Conservation (phyloP, 148 eudicot genomes). For the Simmondsia chinensis region DNA sequence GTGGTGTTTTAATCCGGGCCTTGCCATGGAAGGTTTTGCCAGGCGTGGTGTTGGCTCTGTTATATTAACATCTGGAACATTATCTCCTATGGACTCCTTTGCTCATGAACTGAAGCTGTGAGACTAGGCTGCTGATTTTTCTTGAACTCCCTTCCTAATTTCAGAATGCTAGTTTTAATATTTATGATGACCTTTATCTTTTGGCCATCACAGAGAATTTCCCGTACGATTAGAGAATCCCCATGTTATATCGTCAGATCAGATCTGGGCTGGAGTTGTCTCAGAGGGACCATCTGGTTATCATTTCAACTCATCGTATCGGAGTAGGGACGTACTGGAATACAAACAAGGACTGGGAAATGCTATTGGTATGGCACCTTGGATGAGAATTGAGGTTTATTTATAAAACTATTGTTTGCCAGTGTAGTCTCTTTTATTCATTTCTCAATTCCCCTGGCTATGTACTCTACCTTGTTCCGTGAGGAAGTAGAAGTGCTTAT, state of each 20-base stretch:
- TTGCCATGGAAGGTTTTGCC: conserved; percentile 87
- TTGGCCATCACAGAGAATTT: conserved; percentile 47
- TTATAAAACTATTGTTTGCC: no score
- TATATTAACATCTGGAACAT: conserved; percentile 95
- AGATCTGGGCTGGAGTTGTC: conserved; percentile 91
- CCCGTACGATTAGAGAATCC: conserved; percentile 94
- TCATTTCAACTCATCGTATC: conserved; percentile 80
- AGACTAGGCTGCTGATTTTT: conserved; percentile 20
- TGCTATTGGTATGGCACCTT: conserved; percentile 70
- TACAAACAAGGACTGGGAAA: conserved; percentile 87
- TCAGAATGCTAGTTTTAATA: background rate
- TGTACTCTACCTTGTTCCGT: no score
- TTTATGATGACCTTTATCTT: conserved; percentile 2
- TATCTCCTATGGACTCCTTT: conserved; percentile 97
- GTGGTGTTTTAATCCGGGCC: conserved; percentile 99
- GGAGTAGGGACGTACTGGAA: conserved; percentile 69
- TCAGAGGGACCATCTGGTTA: conserved; percentile 87
- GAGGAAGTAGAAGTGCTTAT: no score
- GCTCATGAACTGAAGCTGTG: conserved; percentile 90
- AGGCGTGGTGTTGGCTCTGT: conserved; percentile 78
- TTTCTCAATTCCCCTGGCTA: no score
- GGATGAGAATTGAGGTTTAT: no score
- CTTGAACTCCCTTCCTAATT: background rate
- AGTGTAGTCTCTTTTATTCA: no score
- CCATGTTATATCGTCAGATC: conserved; percentile 86